Evolutionary conservation across 306 rosid genomes (phyloP), one percentile per base, ranked within the genome.

Genomic region (Trifolium repens): DNA sequence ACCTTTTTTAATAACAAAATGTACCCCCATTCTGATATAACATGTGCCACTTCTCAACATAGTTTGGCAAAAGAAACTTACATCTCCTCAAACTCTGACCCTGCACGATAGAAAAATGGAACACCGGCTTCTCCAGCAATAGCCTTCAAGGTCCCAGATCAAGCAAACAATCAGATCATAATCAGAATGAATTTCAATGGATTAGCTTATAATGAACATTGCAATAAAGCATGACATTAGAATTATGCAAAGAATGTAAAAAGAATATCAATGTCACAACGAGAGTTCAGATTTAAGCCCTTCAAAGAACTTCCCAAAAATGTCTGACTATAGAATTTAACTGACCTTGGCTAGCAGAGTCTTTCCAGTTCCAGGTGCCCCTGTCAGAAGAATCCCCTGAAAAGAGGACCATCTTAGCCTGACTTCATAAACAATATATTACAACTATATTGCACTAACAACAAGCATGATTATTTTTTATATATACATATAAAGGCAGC

Each of bases 111-210:
- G 87, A 96, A 92, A 85, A 96, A 96, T 5, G 99, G 99, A 69
- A 96, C 99, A 34, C 97, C 98, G 49, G 99, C 98, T 92, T 96
- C 99, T 69, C 99, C 99, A 84, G 99, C 99, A 83, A 96, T 96
- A 78, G 99, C 99, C 99, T 96, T 85, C 84, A 88, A 77, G 77
- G 78, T 79, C 71, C 82, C 84, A 90, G 73, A 85, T 75, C 84
- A 67, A 75, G 73, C 77, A 85, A 76, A 91, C 66, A 67, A 79
- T 76, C 73, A 76, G 83, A 77, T 65, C 73, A 72, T 67, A 66
- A 47, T 59, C 62, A 54, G 39, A 35, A 67, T 46, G 49, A 77
- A 62, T 47, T 72, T 69, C 16, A 75, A 79, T 65, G 58, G 62
- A 69, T 76, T 69, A 69, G 54, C 62, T 57, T 17, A 60, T 64